Base-by-base conservation (phyloP, 441 rosid genomes). In the Adansonia grandidieri region DNA sequence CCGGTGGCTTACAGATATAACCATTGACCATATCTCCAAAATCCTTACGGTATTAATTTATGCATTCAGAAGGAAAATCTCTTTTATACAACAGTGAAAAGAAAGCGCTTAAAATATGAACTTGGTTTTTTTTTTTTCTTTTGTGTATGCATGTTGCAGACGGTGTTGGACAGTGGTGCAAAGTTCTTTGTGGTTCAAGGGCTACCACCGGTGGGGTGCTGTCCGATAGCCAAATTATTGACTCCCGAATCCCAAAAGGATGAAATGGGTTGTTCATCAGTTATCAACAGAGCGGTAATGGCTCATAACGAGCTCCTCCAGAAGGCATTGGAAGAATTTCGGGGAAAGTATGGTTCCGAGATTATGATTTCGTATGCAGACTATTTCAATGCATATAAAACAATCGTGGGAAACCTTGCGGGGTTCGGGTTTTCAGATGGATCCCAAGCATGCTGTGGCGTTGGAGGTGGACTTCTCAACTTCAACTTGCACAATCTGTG, bases 191-290 rank as follows among this genome's bases (percentile, higher is more conserved):
- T 89, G 24, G 86, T 87, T 56, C 85, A 86, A 78, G 91, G 90
- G 47, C 75, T 89, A 17, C 88, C 89, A n/a, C 87, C 89, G 3
- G 24, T 69, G 24, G 90, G 92, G 0, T 89, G 92, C 70, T 77
- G 83, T 9, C 89, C 92, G 0, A 13, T 84, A 44, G 67, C 73
- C 74, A 24, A 85, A 64, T 19, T 56, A 22, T 13, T 77, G 57
- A 48, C 82, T 11, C 77, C 79, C 37, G 1, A 48, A 9, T 24
- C 56, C 1, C 77, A 79, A 17, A 80, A 80, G 0, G 89, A 89
- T 53, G 74, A 76, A 13, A 22, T 74, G 58, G 91, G 92, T 22
- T 89, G 91, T 47, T 37, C 80, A 14, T 28, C 83, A 37, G 37
- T 37, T 1, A 53, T 54, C 22, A 89, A 89, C 65, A 45, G 74